A percentile compares a stretch with the other conserved stretches of the same genome.
These are phyloP conservation scores for Candida alai DNA, from an alignment of 805 yeast species.

Conservation along the genomic window DNA sequence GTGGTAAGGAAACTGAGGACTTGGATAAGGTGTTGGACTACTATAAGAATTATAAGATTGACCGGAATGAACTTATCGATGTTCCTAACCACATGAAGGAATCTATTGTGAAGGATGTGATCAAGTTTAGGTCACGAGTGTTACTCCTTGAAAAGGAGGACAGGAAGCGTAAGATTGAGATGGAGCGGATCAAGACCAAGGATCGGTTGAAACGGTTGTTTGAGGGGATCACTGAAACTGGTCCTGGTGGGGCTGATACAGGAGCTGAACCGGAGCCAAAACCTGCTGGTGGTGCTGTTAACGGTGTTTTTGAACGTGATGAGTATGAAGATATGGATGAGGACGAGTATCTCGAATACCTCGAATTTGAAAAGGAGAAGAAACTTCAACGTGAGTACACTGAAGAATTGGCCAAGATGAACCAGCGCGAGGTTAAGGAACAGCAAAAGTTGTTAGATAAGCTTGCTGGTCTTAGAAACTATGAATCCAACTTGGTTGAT, in stretches of 20 bases:
- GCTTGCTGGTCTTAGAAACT: slow-evolving; percentile 20
- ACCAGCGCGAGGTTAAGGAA: slow-evolving; percentile 14
- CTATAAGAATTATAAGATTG: slow-evolving; percentile 46
- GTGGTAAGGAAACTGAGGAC: neutral
- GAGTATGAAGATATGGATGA: slow-evolving; percentile 28
- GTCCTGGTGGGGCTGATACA: slow-evolving; percentile 1
- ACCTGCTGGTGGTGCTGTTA: slow-evolving; percentile 3
- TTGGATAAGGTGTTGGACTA: slow-evolving; percentile 32
- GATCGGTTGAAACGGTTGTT: slow-evolving; percentile 44
- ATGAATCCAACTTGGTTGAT: slow-evolving; percentile 38
- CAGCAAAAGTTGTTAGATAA: slow-evolving; percentile 18
- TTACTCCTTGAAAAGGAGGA: slow-evolving; percentile 49
- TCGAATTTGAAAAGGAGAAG: slow-evolving; percentile 18
- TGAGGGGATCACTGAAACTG: slow-evolving; percentile 31
- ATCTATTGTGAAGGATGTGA: slow-evolving; percentile 48
- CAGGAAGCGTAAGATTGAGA: slow-evolving; percentile 44
- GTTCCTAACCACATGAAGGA: slow-evolving; percentile 53
- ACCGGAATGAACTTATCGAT: slow-evolving; percentile 53
- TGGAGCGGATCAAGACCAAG: slow-evolving; percentile 49
- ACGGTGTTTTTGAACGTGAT: slow-evolving; percentile 10
- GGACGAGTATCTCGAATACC: slow-evolving; percentile 23
- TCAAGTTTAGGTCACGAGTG: slow-evolving; percentile 54
- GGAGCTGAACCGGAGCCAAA: slow-evolving; percentile 16
- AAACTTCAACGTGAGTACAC: slow-evolving; percentile 19
- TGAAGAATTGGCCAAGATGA: slow-evolving; percentile 12